These are phyloP conservation scores for Albifimbria verrucaria DNA, from an alignment of 2,329 filamentous ascomycete species.

Conservation along the genomic window DNA sequence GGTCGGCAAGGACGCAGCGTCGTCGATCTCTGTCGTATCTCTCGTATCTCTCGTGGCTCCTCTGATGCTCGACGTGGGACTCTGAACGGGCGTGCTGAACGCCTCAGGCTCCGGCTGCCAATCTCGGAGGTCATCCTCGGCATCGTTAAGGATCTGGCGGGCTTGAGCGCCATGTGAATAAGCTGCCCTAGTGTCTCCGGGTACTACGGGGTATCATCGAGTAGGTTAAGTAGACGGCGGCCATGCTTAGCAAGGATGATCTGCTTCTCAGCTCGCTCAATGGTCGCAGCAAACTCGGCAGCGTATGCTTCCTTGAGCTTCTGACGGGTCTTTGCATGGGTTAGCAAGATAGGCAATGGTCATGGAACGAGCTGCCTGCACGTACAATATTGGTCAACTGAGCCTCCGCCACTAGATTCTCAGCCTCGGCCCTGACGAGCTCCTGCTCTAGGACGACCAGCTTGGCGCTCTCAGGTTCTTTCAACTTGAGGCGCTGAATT, in stretches of 20 bases:
- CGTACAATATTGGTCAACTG: slow-evolving; percentile 90
- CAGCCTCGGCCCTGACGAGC: slow-evolving; percentile 90
- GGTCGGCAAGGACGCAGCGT: slow-evolving; percentile 7
- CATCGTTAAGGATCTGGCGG: slow-evolving; percentile 85
- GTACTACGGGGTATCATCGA: slow-evolving; percentile 87
- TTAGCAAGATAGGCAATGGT: slow-evolving; percentile 7
- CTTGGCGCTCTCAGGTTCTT: slow-evolving; percentile 81
- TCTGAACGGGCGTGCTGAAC: slow-evolving; percentile 19
- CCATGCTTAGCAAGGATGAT: slow-evolving; percentile 90
- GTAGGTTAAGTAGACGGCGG: slow-evolving; percentile 74
- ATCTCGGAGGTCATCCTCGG: slow-evolving; percentile 79
- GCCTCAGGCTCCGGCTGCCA: slow-evolving; percentile 57
- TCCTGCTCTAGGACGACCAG: slow-evolving; percentile 90
- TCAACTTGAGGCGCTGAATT: slow-evolving; percentile 86
- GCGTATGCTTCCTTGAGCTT: slow-evolving; percentile 96
- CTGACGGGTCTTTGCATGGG: slow-evolving; percentile 69
- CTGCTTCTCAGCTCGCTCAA: slow-evolving; percentile 96
- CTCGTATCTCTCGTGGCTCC: slow-evolving; percentile 26
- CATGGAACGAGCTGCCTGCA: slow-evolving; percentile 14
- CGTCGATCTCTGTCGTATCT: slow-evolving; percentile 13
- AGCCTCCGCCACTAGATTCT: slow-evolving; percentile 93
- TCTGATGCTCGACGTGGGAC: slow-evolving; percentile 17
- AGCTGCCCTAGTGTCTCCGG: slow-evolving; percentile 70
- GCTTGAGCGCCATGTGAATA: slow-evolving; percentile 68
- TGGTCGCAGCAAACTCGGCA: slow-evolving; percentile 81